Base-by-base conservation (phyloP, 129 eudicot genomes). In the Arctium lappa region DNA sequence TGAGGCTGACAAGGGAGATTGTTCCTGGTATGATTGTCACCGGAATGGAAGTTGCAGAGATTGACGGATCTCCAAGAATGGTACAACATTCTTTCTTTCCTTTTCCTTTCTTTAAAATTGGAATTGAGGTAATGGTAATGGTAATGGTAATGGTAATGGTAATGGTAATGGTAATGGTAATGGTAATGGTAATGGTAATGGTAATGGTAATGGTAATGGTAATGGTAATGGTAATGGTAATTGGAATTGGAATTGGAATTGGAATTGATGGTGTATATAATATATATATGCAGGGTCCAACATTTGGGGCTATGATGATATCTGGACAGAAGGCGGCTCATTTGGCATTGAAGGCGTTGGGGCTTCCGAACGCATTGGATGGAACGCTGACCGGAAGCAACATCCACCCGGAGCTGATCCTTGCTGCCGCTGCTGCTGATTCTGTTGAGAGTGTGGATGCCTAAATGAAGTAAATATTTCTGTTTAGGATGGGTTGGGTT, bases 251-350 rank as follows among this genome's bases (percentile, higher is more conserved):
- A n/a, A 22, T 22, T 22, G 27, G 0, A 22, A 22, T 22, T 22
- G 27, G 27, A 22, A 22, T 22, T 22, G 27, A 22, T 22, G 27
- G 27, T 22, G 27, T 22, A n/a, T n/a, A n/a, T n/a, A n/a, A n/a
- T n/a, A n/a, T 22, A 0, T 22, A 22, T 65, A 3, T 53, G 7
- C 85, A 94, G 98, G 98, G 98, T 16, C 98, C 98, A 69, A 94
- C 98, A 0, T 94, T 94, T 72, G 98, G 98, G 73, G 98, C 98
- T 9, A 94, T 94, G 98, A 94, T 94, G 98, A 88, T 94, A 44
- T 94, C 98, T 0, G 98, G 98, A 18, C 94, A 89, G 84, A 94
- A 94, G 86, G 98, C 98, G 0, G 98, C 97, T 9, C 98, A 94
- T 80, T 81, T 94, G 85, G 98, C 97, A 2, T 87, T 94, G 89